A percentile compares a stretch with the other conserved stretches of the same genome.
phyloP scores from a whole-genome alignment of 768 basidiomycete genomes.

The Paxillus involutus region DNA sequence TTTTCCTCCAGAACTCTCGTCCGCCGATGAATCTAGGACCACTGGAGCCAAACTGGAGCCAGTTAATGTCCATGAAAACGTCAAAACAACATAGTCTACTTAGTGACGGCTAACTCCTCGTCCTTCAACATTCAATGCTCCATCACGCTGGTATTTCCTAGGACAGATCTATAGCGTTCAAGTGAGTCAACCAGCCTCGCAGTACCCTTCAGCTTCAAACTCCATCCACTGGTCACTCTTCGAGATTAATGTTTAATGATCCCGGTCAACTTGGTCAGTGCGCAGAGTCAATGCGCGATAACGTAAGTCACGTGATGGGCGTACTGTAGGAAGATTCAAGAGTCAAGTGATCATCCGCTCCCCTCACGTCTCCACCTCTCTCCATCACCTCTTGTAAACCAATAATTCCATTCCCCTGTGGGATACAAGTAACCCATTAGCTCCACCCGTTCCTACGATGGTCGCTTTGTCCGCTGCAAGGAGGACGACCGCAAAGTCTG shows the following conservation, averaged over 20 bases:
- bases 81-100: no score
- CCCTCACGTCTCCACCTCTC: conserved; percentile 17
- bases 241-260: not conserved
- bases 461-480: conserved; percentile 26
- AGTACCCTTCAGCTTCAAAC: not conserved
- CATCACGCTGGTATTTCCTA: no score
- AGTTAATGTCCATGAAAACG: no score
- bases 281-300: conserved; percentile 31
- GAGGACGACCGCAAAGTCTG: conserved; percentile 39
- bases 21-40: no score
- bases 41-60: no score
- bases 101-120: no score
- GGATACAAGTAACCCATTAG: not conserved
- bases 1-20: no score
- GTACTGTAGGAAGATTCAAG: not conserved
- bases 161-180: not conserved
- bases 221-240: not conserved
- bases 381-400: not conserved
- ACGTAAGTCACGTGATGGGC: conserved; percentile 25
- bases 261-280: not conserved
- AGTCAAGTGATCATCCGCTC: conserved; percentile 14
- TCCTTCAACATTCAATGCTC: no score
- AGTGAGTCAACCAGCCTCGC: not conserved
- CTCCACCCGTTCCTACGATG: conserved; percentile 16
- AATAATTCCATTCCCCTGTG: not conserved